Base-by-base conservation (phyloP, 2,329 filamentous ascomycete species). In the Metarhizium robertsii region DNA sequence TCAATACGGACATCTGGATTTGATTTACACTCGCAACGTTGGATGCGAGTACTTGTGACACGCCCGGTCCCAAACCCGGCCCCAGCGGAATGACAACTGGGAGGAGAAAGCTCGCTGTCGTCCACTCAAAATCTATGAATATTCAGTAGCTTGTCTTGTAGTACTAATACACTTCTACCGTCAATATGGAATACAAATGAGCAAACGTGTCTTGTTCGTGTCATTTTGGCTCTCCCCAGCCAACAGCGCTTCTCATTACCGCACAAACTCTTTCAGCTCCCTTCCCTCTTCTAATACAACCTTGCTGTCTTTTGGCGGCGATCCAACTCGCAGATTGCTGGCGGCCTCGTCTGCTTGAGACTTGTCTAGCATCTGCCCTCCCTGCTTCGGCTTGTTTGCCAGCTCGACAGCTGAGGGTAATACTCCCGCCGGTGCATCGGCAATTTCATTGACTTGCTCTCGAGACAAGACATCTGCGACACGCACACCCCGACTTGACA, bases 401-500 rank as follows among this genome's bases (percentile, higher is more conserved):
- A 73, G 61, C 60, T 78, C 79, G 10, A 86, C 69, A 2, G 84
- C 84, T 40, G 81, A 75, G 2, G 83, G 75, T 0, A 88, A 79
- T 1, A 79, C 78, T 1, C 92, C 92, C 0, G 90, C 83, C 36
- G 91, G 87, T 6, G 85, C 78, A 66, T 92, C 87, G 0, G 92
- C 92, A 58, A 96, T 88, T 72, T 97, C 94, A 62, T 95, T 92
- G 55, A 97, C 82, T 61, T 99, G 86, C 52, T 85, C 81, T 32
- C 79, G 77, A 4, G 86, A 89, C 61, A 99, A 75, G 2, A 88
- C 81, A 61, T 99, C 92, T 53, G 83, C 84, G 47, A 95, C 74
- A 16, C 87, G 80, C 25, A 89, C 83, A 14, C 86, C 91, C n/a
- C 92, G 84, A 53, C 90, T 95, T 60, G 95, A 95, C 64, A 99